These are phyloP conservation scores for Yamadazyma oceani DNA, from an alignment of 1,139 yeast species.

Conservation along the genomic window DNA sequence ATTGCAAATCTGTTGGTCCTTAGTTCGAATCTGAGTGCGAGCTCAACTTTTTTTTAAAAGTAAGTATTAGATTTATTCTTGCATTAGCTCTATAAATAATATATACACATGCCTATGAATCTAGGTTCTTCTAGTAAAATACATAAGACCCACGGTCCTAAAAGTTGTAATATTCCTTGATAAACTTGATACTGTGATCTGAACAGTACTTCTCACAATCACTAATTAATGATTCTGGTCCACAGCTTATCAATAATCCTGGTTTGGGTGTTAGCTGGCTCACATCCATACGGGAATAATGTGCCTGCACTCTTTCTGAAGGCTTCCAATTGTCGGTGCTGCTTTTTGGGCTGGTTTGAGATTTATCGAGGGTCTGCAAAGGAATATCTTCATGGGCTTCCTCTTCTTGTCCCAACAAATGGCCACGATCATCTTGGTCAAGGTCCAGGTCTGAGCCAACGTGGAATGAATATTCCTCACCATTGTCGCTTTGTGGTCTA, in stretches of 20 bases:
- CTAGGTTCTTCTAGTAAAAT: no score
- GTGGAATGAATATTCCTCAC: not conserved
- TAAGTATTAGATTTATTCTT: not conserved
- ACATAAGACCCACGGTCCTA: not conserved
- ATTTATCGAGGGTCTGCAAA: slow-evolving; percentile 1
- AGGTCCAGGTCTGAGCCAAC: not conserved
- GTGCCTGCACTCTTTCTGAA: no score
- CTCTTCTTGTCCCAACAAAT: slow-evolving; percentile 13
- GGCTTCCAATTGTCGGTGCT: no score
- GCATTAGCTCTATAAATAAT: no score
- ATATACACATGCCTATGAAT: no score
- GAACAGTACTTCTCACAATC: slow-evolving; percentile 39
- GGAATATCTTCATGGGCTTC: slow-evolving; percentile 36
- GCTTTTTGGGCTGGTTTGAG: no score
- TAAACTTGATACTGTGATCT: slow-evolving; percentile 3
- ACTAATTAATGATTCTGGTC: slow-evolving; percentile 54
- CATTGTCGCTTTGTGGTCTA: not conserved
- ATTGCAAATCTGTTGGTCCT: slow-evolving; percentile 58
- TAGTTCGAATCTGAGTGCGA: slow-evolving; percentile 52
- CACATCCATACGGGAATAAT: not conserved
- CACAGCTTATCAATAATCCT: slow-evolving; percentile 59
- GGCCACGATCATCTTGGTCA: not conserved
- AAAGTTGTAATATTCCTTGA: slow-evolving; percentile 7
- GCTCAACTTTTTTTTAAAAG: slow-evolving; percentile 25
- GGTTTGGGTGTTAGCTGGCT: slow-evolving; percentile 11